phyloP scores from a whole-genome alignment of 2,329 filamentous ascomycete genomes.

The Aspergillus pseudonomiae region DNA sequence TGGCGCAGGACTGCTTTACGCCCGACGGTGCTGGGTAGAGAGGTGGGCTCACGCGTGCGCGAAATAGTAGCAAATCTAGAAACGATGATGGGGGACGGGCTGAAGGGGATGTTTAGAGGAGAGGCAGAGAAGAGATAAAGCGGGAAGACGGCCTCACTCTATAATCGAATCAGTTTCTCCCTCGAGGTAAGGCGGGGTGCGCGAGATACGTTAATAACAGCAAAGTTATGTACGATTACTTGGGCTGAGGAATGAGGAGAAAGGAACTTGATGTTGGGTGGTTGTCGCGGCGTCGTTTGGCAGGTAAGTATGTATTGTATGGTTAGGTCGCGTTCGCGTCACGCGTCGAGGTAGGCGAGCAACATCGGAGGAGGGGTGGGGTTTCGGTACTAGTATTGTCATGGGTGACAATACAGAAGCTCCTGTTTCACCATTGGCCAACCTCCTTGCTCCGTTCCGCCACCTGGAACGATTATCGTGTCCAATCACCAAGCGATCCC shows the following conservation, averaged over 20 bases:
- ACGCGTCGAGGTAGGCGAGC: constrained; percentile 23
- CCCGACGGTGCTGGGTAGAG: neutral
- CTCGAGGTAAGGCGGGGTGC: constrained; percentile 24
- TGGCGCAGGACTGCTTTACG: neutral
- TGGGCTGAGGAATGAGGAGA: constrained; percentile 21
- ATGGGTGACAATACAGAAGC: constrained; percentile 24
- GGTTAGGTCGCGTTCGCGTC: constrained; percentile 31
- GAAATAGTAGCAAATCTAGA: neutral
- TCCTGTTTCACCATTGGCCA: constrained; percentile 8
- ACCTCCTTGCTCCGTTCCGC: constrained; percentile 20
- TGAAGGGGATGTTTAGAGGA: neutral
- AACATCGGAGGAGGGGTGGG: neutral
- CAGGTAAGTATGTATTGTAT: constrained; percentile 29
- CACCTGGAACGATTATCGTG: constrained; percentile 5
- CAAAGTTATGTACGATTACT: constrained; percentile 20
- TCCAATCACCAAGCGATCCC: constrained; percentile 17
- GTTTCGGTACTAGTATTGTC: constrained; percentile 17
- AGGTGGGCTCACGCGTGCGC: neutral
- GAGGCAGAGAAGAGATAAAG: constrained; percentile 7
- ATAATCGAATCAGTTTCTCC: constrained; percentile 19
- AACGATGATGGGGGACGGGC: neutral
- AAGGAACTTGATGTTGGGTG: constrained; percentile 24
- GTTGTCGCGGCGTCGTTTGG: constrained; percentile 8
- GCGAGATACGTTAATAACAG: constrained; percentile 21
- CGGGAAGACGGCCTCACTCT: constrained; percentile 21